These are phyloP conservation scores for Neopestalotiopsis sp. DNA, from an alignment of 2,329 filamentous ascomycete genomes.

Conservation along the genomic window DNA sequence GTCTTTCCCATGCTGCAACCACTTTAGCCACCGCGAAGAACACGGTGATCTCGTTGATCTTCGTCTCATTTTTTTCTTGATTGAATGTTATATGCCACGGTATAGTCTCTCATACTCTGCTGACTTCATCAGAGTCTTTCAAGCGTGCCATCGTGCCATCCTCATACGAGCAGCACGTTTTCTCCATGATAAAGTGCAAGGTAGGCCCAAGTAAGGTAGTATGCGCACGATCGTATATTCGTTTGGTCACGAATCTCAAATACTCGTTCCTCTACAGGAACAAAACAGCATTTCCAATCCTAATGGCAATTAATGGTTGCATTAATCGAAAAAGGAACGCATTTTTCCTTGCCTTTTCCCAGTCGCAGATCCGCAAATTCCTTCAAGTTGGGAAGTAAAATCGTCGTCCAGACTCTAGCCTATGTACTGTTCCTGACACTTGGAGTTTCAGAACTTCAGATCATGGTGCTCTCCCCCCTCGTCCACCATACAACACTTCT, in stretches of 20 bases:
- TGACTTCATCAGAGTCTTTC: background rate
- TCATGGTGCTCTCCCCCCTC: background rate
- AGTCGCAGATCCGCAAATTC: background rate
- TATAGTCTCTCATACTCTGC: background rate
- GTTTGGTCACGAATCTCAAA: background rate
- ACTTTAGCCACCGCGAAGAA: background rate
- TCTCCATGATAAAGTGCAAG: background rate
- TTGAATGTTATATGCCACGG: background rate
- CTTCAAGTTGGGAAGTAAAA: background rate
- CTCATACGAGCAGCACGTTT: background rate
- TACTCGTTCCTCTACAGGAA: no score
- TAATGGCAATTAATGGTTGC: background rate
- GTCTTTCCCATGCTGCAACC: background rate
- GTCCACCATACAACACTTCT: background rate
- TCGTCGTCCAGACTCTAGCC: constrained; percentile 3
- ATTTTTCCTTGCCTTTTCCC: background rate
- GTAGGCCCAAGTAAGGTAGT: background rate
- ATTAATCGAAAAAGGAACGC: background rate
- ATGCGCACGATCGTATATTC: background rate
- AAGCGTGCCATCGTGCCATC: background rate
- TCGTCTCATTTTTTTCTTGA: background rate
- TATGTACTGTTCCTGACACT: constrained; percentile 10
- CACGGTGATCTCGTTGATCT: background rate
- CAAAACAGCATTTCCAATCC: background rate
- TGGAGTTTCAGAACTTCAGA: constrained; percentile 16